Base-by-base conservation (phyloP, 139 green algal genomes). In the Penium margaritaceum region DNA sequence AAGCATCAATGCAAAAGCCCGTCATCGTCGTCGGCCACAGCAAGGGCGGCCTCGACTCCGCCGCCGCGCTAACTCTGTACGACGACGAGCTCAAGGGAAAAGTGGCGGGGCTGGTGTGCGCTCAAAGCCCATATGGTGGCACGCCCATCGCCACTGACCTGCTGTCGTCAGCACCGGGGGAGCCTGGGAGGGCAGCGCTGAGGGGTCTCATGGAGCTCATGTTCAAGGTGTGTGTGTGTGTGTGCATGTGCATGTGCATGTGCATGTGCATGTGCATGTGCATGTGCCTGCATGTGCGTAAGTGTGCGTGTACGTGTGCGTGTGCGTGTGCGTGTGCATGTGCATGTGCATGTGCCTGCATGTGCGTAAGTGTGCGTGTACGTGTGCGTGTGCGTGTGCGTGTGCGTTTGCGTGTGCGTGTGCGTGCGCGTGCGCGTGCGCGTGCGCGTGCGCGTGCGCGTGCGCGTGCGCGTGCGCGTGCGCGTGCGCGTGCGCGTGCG, bases 11-110 rank as follows among this genome's bases (percentile, higher is more conserved):
- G n/a, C n/a, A n/a, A n/a, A 78, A 79, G 30, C 58, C 3, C 5
- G 55, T 83, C 35, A 27, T 83, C 3, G 12, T 79, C 30, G 57
- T 83, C 4, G 77, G 77, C 7, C 77, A 83, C 55, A 72, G 60
- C 38, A 83, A 83, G 33, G 77, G 77, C 33, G 70, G 70, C 12
- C 1, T 83, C n/a, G 77, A 83, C 37, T 12, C 30, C 21, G 58
- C 37, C 4, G 77, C 77, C 5, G 77, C 77, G 33, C 41, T 79
- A 0, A 30, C 77, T 15, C 0, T 80, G 2, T 74, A 75, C 51
- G 27, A 36, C 4, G 33, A 67, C 12, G 5, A 44, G 4, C 38
- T 83, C 2, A 19, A 15, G 17, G 61, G 54, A 1, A 70, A 70
- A 24, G 70, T 83, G 1, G 30, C 14, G 5, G 77, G 77, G 15